Conservation (phyloP, 768 basidiomycete species). For the Kwoniella bestiolae region DNA sequence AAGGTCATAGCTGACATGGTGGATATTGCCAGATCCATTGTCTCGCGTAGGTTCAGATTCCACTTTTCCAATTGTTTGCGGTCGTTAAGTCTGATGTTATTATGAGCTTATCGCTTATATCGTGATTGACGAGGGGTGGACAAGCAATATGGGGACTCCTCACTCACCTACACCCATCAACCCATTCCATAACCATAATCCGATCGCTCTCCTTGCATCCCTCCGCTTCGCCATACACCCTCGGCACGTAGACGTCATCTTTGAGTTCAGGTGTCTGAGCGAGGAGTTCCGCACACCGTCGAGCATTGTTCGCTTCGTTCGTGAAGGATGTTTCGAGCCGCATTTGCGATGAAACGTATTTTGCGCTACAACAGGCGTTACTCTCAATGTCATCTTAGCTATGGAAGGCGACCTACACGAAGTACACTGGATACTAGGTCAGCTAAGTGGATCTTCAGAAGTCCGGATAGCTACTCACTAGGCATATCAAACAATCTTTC, state of each 20-base stretch:
- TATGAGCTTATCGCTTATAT: too few relatives aligned
- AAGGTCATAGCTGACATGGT: constrained; percentile 88
- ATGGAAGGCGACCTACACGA: constrained; percentile 61
- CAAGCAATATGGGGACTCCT: too few relatives aligned
- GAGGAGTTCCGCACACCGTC: constrained; percentile 70
- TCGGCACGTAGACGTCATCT: constrained; percentile 76
- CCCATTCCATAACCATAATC: constrained; percentile 63
- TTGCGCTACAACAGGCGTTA: constrained; percentile 39
- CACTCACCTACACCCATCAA: constrained; percentile 55
- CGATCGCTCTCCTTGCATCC: constrained; percentile 63
- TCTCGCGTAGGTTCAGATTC: constrained; percentile 56
- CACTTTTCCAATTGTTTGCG: constrained; percentile 52
- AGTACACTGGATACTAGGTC: constrained; percentile 66
- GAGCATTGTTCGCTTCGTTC: constrained; percentile 77
- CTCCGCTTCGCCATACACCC: constrained; percentile 50
- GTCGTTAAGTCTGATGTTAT: constrained; percentile 59
- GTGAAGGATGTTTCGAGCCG: constrained; percentile 81
- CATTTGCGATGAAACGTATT: constrained; percentile 72
- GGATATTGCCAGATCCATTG: constrained; percentile 86
- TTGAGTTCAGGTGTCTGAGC: constrained; percentile 71
- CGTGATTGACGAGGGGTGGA: too few relatives aligned
- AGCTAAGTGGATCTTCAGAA: constrained; percentile 1
- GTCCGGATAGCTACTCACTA: constrained; percentile 35
- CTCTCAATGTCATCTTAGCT: too few relatives aligned
- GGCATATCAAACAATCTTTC: constrained; percentile 79